A percentile compares a stretch with the other conserved stretches of the same genome.
Conservation (phyloP, 169 alveolate genomes). For the Eimeria falciformis region DNA sequence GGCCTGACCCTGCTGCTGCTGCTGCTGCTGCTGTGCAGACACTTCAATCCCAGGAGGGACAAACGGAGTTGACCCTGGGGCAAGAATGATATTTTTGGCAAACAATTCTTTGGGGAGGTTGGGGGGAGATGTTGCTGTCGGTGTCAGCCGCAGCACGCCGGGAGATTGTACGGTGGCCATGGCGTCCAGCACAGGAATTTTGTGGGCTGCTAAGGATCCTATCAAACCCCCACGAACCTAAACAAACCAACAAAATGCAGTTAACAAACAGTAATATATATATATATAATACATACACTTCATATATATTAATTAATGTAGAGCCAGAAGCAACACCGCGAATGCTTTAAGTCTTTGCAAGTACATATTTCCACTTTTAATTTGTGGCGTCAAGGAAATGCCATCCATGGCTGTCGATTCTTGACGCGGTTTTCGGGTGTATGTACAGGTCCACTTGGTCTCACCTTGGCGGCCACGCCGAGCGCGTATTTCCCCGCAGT, state of each 20-base stretch:
- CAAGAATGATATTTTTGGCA: constrained; percentile 80
- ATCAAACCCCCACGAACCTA: constrained; percentile 32
- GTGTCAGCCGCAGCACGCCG: constrained; percentile 52
- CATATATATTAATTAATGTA: no score
- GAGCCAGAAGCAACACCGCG: no score
- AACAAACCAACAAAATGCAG: background rate
- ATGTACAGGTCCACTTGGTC: background rate
- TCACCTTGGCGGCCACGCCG: constrained; percentile 64
- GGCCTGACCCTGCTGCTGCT: background rate
- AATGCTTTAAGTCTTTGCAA: background rate
- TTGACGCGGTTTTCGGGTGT: constrained; percentile 66
- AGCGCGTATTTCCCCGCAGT: constrained; percentile 58
- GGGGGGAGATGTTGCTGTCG: constrained; percentile 8
- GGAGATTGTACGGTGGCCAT: constrained; percentile 72
- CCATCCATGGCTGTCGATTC: constrained; percentile 44
- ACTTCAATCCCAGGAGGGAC: constrained; percentile 79
- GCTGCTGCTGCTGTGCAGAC: constrained; percentile 18
- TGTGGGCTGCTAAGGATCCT: constrained; percentile 43
- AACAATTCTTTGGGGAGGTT: background rate
- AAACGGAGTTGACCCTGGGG: constrained; percentile 83
- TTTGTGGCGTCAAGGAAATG: background rate
- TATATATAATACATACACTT: no score
- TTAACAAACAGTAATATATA: no score
- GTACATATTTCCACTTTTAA: background rate
- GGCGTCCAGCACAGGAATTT: constrained; percentile 78